These are phyloP conservation scores for Phtheirospermum japonicum DNA, from an alignment of 257 asterid species.

Conservation along the genomic window DNA sequence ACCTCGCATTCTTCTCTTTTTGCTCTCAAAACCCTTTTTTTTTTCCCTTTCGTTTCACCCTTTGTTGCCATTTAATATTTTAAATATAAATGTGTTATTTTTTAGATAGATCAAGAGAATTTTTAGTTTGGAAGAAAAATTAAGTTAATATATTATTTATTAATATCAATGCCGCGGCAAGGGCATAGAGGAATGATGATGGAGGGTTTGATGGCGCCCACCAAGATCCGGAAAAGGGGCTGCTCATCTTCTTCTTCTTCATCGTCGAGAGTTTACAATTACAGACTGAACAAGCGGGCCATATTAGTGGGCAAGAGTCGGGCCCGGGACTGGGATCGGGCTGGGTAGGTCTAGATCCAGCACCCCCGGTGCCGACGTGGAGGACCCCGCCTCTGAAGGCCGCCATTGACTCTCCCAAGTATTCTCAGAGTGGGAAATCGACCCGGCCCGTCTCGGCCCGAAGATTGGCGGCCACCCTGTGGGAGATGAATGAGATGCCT, in stretches of 20 bases:
- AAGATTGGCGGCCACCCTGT: constrained; percentile 79
- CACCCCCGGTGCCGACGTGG: constrained; percentile 90
- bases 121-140: background rate
- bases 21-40: background rate
- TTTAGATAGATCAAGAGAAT: background rate
- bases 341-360: constrained; percentile 74
- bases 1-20: background rate
- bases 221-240: constrained; percentile 95
- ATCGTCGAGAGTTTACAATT: constrained; percentile 58
- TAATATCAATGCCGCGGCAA: constrained; percentile 44
- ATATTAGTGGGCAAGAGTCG: constrained; percentile 78
- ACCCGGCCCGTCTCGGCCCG: constrained; percentile 82
- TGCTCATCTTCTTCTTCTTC: constrained; percentile 83
- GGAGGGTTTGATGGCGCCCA: constrained; percentile 46
- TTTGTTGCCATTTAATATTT: too few relatives aligned
- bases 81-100: background rate
- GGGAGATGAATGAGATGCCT: constrained; percentile 91
- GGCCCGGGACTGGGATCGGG: constrained; percentile 42
- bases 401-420: constrained; percentile 56
- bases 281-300: constrained; percentile 68
- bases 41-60: too few relatives aligned
- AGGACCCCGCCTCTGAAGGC: constrained; percentile 53
- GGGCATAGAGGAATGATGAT: constrained; percentile 40
- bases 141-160: background rate
- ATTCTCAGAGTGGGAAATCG: constrained; percentile 58